Base-by-base conservation (phyloP, 2,329 filamentous ascomycete species). In the Aureobasidium sp. region DNA sequence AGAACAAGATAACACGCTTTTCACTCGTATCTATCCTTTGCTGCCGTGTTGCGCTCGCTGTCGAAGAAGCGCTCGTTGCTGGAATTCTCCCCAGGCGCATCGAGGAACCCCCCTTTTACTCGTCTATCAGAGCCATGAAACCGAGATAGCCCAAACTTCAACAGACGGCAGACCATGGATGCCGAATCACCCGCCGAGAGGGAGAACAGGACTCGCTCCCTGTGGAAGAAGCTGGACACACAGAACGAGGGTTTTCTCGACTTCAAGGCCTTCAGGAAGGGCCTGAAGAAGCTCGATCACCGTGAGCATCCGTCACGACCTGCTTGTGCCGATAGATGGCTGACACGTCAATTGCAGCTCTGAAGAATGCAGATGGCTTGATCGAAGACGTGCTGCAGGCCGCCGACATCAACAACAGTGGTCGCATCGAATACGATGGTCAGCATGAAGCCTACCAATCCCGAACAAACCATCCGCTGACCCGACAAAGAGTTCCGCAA, bases 341-440 rank as follows among this genome's bases (percentile, higher is more conserved):
- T 56, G 60, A 61, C 60, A 4, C 19, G 40, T 27, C 54, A 31
- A 48, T 50, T 66, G 66, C 69, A 87, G 85, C 87, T 66, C 77
- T 99, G 71, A 96, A 97, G 79, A 94, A 97, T 81, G 94, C 94
- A 72, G 89, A 96, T 74, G 80, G 84, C 40, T 85, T 97, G 79
- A 82, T 99, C 65, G 83, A 85, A 71, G 86, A 89, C 70, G 89
- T 97, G 62, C 82, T 97, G 72, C 81, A 82, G 66, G 83, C 87
- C 64, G 91, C 97, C 65, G 94, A 99, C 72, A 88, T 86, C 62
- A 91, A 92, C 71, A 85, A 86, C 29, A 91, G 97, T 74, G 91
- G 93, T 66, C 87, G 86, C 70, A 97, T 99, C 68, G 88, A 95
- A 75, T 97, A 90, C 73, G 84, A 91, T 77, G 91, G 91, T 94